A percentile compares a stretch with the other conserved stretches of the same genome.
phyloP scores from a whole-genome alignment of 345 rosid species.

The Ailanthus altissimus region DNA sequence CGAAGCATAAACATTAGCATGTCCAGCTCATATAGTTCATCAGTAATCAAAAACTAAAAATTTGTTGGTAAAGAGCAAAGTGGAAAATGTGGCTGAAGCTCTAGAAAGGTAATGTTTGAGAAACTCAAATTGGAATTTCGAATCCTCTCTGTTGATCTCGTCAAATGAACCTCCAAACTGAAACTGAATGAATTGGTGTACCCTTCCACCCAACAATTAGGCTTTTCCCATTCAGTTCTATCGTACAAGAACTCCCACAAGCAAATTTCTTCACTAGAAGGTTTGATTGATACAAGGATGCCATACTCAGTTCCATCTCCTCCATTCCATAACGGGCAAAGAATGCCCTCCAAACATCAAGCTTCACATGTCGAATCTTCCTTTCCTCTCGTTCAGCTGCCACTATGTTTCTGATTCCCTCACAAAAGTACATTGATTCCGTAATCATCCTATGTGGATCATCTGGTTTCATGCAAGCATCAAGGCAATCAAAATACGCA shows the following conservation, averaged over 20 bases:
- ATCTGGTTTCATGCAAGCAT: conserved; percentile 34
- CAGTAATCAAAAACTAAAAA: background rate
- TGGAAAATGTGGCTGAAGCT: background rate
- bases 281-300: conserved; percentile 42
- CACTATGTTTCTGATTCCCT: conserved; percentile 38
- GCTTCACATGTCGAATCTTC: conserved; percentile 38
- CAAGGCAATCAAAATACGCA: conserved; percentile 45
- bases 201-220: conserved; percentile 53
- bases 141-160: background rate
- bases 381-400: conserved; percentile 46
- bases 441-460: conserved; percentile 25
- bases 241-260: conserved; percentile 39
- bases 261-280: conserved; percentile 31
- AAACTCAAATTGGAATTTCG: background rate
- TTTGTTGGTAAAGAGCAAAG: background rate
- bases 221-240: conserved; percentile 37
- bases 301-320: conserved; percentile 42
- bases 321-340: conserved; percentile 40
- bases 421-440: conserved; percentile 30
- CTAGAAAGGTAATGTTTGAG: background rate
- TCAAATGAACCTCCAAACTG: conserved; percentile 45
- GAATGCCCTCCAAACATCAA: conserved; percentile 51
- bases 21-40: background rate
- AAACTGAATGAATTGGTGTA: conserved; percentile 45
- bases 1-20: background rate